Conservation (phyloP, 208 protist species). For the Acanthamoeba sp. region DNA sequence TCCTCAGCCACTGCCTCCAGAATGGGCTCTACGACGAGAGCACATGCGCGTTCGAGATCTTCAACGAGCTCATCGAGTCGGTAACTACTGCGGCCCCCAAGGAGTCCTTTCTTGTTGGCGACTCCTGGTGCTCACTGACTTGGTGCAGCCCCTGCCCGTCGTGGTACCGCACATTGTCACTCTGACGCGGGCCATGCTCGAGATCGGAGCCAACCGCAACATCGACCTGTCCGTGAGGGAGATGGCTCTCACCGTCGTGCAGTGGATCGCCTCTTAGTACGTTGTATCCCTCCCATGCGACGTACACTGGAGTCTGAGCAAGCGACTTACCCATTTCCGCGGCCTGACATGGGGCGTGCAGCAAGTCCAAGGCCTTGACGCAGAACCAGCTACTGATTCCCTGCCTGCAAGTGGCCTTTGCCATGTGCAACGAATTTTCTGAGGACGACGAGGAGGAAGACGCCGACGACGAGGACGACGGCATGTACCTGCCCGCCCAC, state of each 20-base stretch:
- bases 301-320: background rate
- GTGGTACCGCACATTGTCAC: conserved; percentile 29
- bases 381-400: conserved; percentile 61
- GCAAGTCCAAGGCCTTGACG: conserved; percentile 66
- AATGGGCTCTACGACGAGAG: conserved; percentile 58
- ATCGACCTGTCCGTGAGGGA: conserved; percentile 54
- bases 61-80: conserved; percentile 72
- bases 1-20: conserved; percentile 38
- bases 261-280: conserved; percentile 65
- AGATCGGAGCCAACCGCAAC: conserved; percentile 64
- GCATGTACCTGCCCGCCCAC: conserved; percentile 54
- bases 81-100: too few relatives aligned
- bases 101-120: too few relatives aligned
- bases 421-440: conserved; percentile 63
- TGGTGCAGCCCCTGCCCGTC: background rate
- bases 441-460: conserved; percentile 70
- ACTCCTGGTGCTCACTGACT: too few relatives aligned
- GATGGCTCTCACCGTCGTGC: conserved; percentile 52
- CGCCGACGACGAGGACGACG: conserved; percentile 60
- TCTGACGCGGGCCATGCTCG: conserved; percentile 60
- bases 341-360: background rate
- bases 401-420: conserved; percentile 51
- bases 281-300: background rate
- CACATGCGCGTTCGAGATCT: conserved; percentile 20
- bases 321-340: background rate